Evolutionary conservation across 129 eudicot species (phyloP).

Genomic region (Lactuca saligna): DNA sequence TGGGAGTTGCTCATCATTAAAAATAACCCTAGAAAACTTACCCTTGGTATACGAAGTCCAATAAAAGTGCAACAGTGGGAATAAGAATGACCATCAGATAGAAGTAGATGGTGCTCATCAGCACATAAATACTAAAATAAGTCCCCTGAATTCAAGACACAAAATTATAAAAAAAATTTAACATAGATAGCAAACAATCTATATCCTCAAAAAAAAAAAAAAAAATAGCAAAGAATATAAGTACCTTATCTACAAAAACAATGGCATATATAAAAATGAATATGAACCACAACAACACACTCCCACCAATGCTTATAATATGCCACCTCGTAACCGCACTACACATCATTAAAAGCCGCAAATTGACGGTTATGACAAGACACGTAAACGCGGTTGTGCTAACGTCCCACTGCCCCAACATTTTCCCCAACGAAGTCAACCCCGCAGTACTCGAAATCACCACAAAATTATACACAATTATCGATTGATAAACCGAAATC

Average conservation of each 20-base stretch:
- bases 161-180: background rate
- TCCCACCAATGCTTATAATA: constrained; percentile 83
- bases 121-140: constrained; percentile 54
- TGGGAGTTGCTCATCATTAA: background rate
- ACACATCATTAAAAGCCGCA: constrained; percentile 91
- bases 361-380: constrained; percentile 76
- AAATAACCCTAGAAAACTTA: constrained; percentile 29
- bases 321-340: constrained; percentile 96
- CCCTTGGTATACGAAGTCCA: constrained; percentile 81
- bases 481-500: constrained; percentile 77
- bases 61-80: constrained; percentile 66
- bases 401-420: constrained; percentile 93
- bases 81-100: constrained; percentile 71
- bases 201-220: background rate
- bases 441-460: constrained; percentile 56
- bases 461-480: constrained; percentile 68
- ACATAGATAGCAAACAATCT: background rate
- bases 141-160: constrained; percentile 56
- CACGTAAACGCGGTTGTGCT: constrained; percentile 94
- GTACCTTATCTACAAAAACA: constrained; percentile 58
- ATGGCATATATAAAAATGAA: constrained; percentile 77
- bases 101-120: constrained; percentile 79
- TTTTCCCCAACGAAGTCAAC: constrained; percentile 68
- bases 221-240: background rate
- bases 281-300: constrained; percentile 75